These are phyloP conservation scores for Barnettozyma sp. DNA, from an alignment of 805 yeast species.

Conservation along the genomic window DNA sequence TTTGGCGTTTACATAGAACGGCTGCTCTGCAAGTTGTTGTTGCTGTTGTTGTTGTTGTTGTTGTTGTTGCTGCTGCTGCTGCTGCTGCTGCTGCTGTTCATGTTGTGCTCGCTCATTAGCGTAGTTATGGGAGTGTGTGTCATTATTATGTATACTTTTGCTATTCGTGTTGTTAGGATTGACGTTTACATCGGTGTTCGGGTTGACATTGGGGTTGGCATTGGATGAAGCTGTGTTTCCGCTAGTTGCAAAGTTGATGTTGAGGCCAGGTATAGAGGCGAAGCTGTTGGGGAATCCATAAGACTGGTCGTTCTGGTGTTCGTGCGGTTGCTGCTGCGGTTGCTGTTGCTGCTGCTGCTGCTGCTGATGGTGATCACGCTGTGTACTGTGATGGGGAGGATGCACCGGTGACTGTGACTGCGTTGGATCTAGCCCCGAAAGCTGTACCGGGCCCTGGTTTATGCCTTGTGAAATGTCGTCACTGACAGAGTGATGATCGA, in stretches of 20 bases:
- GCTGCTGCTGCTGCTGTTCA: no score
- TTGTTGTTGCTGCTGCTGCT: no score
- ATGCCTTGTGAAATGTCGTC: background rate
- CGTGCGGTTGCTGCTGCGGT: background rate
- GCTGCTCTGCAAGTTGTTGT: slow-evolving; percentile 58
- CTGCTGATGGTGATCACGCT: slow-evolving; percentile 3
- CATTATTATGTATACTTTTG: slow-evolving; percentile 4
- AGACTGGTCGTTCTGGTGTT: slow-evolving; percentile 4
- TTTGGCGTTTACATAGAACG: slow-evolving; percentile 95
- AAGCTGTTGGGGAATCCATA: slow-evolving; percentile 18
- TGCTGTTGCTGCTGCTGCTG: slow-evolving; percentile 5
- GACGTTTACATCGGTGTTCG: no score
- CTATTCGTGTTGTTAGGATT: no score
- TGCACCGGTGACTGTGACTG: background rate
- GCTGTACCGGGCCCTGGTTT: slow-evolving; percentile 3
- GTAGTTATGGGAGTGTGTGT: slow-evolving; percentile 2
- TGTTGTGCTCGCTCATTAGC: slow-evolving; percentile 7
- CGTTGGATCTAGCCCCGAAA: background rate
- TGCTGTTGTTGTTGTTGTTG: no score
- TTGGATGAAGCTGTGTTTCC: slow-evolving; percentile 1
- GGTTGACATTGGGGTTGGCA: slow-evolving; percentile 6
- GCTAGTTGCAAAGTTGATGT: slow-evolving; percentile 12
- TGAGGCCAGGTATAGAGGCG: slow-evolving; percentile 18
- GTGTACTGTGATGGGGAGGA: background rate
- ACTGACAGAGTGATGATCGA: no score